Conservation (phyloP, 2,329 filamentous ascomycete species). For the Hirsutella rhossiliensis region DNA sequence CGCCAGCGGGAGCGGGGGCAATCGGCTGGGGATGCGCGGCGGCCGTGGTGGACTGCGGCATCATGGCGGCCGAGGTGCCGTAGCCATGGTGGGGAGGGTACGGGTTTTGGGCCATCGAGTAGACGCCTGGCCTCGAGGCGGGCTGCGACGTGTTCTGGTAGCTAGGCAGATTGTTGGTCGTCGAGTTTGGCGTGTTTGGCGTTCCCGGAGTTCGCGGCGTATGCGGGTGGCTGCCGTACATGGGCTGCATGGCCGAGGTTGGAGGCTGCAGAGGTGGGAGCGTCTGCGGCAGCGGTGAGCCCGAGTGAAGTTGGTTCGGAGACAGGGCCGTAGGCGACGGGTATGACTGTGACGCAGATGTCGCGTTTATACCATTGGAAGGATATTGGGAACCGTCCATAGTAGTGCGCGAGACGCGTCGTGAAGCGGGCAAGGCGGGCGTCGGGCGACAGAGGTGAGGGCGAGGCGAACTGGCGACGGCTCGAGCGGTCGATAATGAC, state of each 20-base stretch:
- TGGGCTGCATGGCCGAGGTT: conserved; percentile 27
- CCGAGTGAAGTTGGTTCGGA: conserved; percentile 37
- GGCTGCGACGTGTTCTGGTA: conserved; percentile 41
- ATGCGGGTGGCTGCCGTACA: conserved; percentile 48
- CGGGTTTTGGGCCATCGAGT: conserved; percentile 45
- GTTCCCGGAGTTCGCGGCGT: conserved; percentile 52
- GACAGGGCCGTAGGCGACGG: conserved; percentile 39
- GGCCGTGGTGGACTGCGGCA: conserved; percentile 54
- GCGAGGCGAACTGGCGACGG: not conserved
- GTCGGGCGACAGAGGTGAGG: not conserved
- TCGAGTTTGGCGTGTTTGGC: conserved; percentile 47
- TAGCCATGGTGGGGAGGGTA: conserved; percentile 43
- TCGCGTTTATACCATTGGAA: conserved; percentile 44
- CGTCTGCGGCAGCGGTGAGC: conserved; percentile 37
- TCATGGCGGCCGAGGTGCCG: conserved; percentile 44
- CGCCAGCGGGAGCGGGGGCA: conserved; percentile 54
- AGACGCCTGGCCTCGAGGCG: conserved; percentile 33
- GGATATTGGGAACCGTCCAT: conserved; percentile 44
- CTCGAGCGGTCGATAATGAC: not conserved
- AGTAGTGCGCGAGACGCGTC: conserved; percentile 27
- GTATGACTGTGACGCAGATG: conserved; percentile 34
- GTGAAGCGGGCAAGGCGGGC: conserved; percentile 8
- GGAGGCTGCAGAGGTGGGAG: conserved; percentile 42
- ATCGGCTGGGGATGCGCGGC: conserved; percentile 65
- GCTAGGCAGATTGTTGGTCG: conserved; percentile 37